A percentile compares a stretch with the other conserved stretches of the same genome.
phyloP scores from a whole-genome alignment of 352 stramenopile genomes.

The Blastocystis sp. region DNA sequence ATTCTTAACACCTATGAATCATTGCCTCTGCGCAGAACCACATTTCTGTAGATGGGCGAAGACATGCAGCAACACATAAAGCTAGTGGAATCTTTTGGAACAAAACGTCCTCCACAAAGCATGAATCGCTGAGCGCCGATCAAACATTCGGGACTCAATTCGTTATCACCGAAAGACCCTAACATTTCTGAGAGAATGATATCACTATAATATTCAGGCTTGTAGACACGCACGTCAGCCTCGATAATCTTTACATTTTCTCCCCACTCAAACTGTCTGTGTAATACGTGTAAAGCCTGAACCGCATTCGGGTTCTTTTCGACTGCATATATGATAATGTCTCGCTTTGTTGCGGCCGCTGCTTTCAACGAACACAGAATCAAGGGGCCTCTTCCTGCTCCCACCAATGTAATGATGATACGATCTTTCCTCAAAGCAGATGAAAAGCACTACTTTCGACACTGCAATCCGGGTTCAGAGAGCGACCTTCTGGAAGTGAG shows the following conservation, averaged over 20 bases:
- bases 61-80: conserved; percentile 88
- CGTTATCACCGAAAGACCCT: conserved; percentile 94
- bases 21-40: conserved; percentile 66
- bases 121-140: conserved; percentile 86
- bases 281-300: conserved; percentile 78
- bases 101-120: conserved; percentile 77
- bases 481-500: background rate
- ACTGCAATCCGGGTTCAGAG: background rate
- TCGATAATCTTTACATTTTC: conserved; percentile 73
- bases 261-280: conserved; percentile 69
- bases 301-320: conserved; percentile 98
- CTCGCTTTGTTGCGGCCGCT: conserved; percentile 70
- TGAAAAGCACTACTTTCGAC: background rate
- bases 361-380: conserved; percentile 80
- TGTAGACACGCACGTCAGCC: conserved; percentile 78
- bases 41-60: conserved; percentile 83
- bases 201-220: conserved; percentile 77
- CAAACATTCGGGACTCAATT: conserved; percentile 95
- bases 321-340: conserved; percentile 83
- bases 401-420: conserved; percentile 75
- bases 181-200: conserved; percentile 91
- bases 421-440: background rate
- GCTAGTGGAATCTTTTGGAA: conserved; percentile 84
- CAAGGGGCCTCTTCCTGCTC: conserved; percentile 88
- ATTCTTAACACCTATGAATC: conserved; percentile 21